Conservation (phyloP, 2,329 filamentous ascomycete genomes). For the Sarocladium brachiariae region DNA sequence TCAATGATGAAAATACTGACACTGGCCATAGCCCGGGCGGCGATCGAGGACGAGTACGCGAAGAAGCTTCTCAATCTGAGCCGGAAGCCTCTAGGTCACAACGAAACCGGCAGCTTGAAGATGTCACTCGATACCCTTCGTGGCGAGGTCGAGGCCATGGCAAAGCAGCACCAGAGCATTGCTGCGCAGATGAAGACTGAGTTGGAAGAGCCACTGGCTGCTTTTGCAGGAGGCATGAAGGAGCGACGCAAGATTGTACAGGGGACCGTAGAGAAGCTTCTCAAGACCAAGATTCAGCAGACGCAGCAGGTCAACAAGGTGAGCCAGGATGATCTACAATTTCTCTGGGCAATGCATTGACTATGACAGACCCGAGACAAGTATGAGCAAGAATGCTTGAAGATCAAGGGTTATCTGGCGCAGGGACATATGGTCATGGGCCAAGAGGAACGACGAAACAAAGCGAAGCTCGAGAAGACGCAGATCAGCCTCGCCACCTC, state of each 20-base stretch:
- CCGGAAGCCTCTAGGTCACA: constrained; percentile 82
- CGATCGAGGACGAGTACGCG: constrained; percentile 95
- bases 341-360: constrained; percentile 6
- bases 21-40: constrained; percentile 62
- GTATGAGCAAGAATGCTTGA: constrained; percentile 95
- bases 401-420: constrained; percentile 96
- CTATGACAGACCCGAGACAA: constrained; percentile 67
- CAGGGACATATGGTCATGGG: constrained; percentile 99
- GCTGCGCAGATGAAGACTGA: constrained; percentile 94
- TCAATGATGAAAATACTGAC: constrained; percentile 4
- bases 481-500: constrained; percentile 89
- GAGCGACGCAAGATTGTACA: constrained; percentile 96
- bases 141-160: constrained; percentile 86
- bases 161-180: constrained; percentile 84
- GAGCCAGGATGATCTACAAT: constrained; percentile 15
- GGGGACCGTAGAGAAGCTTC: constrained; percentile 83
- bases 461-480: constrained; percentile 97
- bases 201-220: constrained; percentile 84
- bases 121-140: constrained; percentile 81
- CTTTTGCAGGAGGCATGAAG: constrained; percentile 92
- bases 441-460: constrained; percentile 97
- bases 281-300: constrained; percentile 90
- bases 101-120: constrained; percentile 77
- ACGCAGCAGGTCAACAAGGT: constrained; percentile 89
- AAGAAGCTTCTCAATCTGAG: constrained; percentile 80